Base-by-base conservation (phyloP, 495 filamentous ascomycete genomes). In the Talaromyces thailandensis region DNA sequence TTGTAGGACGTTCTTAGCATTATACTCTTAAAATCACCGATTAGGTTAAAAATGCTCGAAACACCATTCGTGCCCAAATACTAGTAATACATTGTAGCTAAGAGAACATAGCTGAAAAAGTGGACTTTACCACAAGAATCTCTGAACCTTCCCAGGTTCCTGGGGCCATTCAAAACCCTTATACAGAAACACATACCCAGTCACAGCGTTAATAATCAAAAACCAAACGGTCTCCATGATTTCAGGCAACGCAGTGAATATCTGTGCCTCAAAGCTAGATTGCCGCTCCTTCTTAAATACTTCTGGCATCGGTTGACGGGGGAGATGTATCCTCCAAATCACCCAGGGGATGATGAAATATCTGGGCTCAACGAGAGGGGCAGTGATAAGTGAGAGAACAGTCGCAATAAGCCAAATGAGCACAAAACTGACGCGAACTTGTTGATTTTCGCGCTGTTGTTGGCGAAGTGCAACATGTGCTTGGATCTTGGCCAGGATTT, bases 341-440 rank as follows among this genome's bases (percentile, higher is more conserved):
- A 96, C 83, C 94, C 94, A 98, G 0, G 93, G 93, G 3, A 96
- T 79, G 69, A 98, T 93, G 69, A 95, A 93, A 70, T 98, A 98
- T 4, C 94, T 82, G 2, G 92, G 93, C 68, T 98, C 94, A 11
- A 98, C 93, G 2, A 98, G 81, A 2, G 94, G 92, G 0, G 95
- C 93, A 0, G 91, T 92, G 51, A 95, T 71, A 24, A 98, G 81
- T 2, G 89, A 93, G 7, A 94, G 80, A 0, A 86, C 64, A 0
- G 91, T 90, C 0, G 93, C 78, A 11, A 83, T 72, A 4, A 96
- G 75, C 82, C 88, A 92, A 43, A 96, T 76, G 28, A 88, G 70
- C 25, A 84, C 75, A 64, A 86, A 88, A 65, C 83, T 75, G 74
- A 76, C 69, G 65, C 78, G 65, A 16, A 75, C 71, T 48, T 69